A percentile compares a stretch with the other conserved stretches of the same genome.
Evolutionary conservation across 2,329 filamentous ascomycete species (phyloP).

Genomic region (Ophiosphaerella narmari): DNA sequence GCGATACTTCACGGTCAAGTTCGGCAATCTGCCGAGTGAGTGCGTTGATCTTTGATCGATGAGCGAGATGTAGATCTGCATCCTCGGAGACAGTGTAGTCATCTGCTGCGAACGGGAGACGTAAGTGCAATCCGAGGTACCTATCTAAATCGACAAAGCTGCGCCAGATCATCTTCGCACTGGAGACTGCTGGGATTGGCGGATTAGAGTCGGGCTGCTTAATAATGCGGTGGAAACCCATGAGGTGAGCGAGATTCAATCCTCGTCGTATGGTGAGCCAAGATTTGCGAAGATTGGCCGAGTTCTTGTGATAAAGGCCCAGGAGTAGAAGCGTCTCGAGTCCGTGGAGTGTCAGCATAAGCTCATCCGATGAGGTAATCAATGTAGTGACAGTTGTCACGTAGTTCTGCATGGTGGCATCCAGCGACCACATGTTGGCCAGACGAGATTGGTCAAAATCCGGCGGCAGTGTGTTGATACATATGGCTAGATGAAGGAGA

Average conservation of each 20-base stretch:
- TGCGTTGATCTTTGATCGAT: slow-evolving; percentile 29
- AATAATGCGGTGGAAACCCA: slow-evolving; percentile 45
- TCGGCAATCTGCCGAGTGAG: slow-evolving; percentile 33
- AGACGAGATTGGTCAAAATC: slow-evolving; percentile 36
- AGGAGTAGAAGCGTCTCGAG: slow-evolving; percentile 40
- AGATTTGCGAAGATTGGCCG: slow-evolving; percentile 36
- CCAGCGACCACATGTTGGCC: slow-evolving; percentile 37
- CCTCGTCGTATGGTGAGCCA: slow-evolving; percentile 42
- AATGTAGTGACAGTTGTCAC: slow-evolving; percentile 36
- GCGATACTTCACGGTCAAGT: slow-evolving; percentile 35
- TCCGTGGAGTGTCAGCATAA: slow-evolving; percentile 42
- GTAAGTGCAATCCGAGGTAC: slow-evolving; percentile 41
- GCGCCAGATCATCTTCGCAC: slow-evolving; percentile 37
- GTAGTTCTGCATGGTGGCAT: slow-evolving; percentile 40
- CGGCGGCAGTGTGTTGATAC: slow-evolving; percentile 39
- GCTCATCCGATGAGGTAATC: slow-evolving; percentile 38
- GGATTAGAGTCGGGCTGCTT: slow-evolving; percentile 21
- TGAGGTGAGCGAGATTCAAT: slow-evolving; percentile 42
- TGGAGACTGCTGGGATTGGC: slow-evolving; percentile 30
- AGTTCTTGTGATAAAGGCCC: slow-evolving; percentile 37
- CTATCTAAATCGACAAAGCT: slow-evolving; percentile 37
- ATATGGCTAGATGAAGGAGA: slow-evolving; percentile 41
- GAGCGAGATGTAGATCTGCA: slow-evolving; percentile 21
- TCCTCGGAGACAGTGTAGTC: slow-evolving; percentile 33
- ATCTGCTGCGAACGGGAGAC: slow-evolving; percentile 41